Base-by-base conservation (phyloP, 495 filamentous ascomycete genomes). In the Penicillium pancosmium region DNA sequence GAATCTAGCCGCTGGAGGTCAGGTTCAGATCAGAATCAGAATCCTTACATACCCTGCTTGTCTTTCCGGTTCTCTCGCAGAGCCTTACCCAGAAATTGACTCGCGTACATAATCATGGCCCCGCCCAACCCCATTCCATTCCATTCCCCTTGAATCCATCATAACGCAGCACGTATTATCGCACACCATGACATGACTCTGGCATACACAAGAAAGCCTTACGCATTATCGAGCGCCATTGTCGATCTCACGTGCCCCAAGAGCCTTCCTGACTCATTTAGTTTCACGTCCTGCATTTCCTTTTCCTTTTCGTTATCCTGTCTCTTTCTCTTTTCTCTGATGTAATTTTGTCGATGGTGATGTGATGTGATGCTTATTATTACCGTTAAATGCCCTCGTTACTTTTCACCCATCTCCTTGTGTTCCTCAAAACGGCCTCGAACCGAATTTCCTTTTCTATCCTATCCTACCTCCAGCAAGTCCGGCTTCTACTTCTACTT, bases 101-200 rank as follows among this genome's bases (percentile, higher is more conserved):
- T 50, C 51, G 57, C 56, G 63, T 66, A 66, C 60, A 66, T 63
- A 66, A 60, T 47, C 36, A 58, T 59, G 56, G 33, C 52, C 38
- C 25, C 16, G 40, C 18, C 41, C 21, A 1, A 21, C 21, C 21
- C 21, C n/a, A n/a, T n/a, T n/a, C n/a, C 23, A 23, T 23, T 23
- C 23, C 27, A 31, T 31, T 31, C 27, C 27, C 27, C 27, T 27
- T 31, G 27, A 31, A 31, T 31, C 6, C 27, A 31, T 31, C 46
- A 31, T 64, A 52, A 65, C 27, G 55, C 59, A 57, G 63, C 44
- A 48, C 50, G 57, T 54, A 57, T 64, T 33, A 33, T 31, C 5
- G 27, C 27, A 31, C 27, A 8, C 27, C 27, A 31, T 9, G 27
- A 31, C 27, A 31, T 31, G 27, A 31, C 27, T 31, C 27, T 31